Evolutionary conservation across 1,284 basidiomycete species (phyloP).

Genomic region (Puccinia novopanici): DNA sequence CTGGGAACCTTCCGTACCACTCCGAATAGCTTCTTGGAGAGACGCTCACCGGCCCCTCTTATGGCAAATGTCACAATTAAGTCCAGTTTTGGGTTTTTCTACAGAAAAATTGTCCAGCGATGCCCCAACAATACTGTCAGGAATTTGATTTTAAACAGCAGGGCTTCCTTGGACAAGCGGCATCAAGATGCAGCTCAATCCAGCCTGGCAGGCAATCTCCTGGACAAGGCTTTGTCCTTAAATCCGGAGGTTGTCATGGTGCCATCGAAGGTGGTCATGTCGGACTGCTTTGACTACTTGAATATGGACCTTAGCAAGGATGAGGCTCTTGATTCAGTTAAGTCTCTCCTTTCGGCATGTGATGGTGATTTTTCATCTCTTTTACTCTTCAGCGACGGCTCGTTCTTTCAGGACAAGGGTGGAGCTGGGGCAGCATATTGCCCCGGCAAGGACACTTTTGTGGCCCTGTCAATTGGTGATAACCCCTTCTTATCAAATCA

Average conservation of each 20-base stretch:
- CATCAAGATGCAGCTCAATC: not conserved
- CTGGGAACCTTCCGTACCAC: not conserved
- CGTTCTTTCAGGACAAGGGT: not conserved
- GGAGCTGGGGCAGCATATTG: too few relatives aligned
- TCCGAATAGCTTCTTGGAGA: not conserved
- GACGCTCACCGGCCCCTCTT: not conserved
- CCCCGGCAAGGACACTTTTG: not conserved
- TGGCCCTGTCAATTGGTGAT: not conserved
- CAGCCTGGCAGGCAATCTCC: not conserved
- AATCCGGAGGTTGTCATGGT: too few relatives aligned
- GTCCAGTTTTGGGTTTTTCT: not conserved
- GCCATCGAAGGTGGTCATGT: too few relatives aligned
- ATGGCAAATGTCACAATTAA: not conserved
- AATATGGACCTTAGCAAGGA: too few relatives aligned
- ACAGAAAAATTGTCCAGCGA: too few relatives aligned
- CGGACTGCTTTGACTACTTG: too few relatives aligned
- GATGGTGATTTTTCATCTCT: too few relatives aligned
- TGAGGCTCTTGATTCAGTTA: too few relatives aligned
- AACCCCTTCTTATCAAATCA: not conserved
- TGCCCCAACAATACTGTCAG: too few relatives aligned
- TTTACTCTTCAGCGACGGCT: too few relatives aligned
- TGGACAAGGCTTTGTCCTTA: not conserved
- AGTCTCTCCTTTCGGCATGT: too few relatives aligned
- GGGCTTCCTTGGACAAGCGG: not conserved
- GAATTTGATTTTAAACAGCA: too few relatives aligned